Conservation (phyloP, 225 moss, liverwort and hornwort species). For the Pseudoscleropodium purum region DNA sequence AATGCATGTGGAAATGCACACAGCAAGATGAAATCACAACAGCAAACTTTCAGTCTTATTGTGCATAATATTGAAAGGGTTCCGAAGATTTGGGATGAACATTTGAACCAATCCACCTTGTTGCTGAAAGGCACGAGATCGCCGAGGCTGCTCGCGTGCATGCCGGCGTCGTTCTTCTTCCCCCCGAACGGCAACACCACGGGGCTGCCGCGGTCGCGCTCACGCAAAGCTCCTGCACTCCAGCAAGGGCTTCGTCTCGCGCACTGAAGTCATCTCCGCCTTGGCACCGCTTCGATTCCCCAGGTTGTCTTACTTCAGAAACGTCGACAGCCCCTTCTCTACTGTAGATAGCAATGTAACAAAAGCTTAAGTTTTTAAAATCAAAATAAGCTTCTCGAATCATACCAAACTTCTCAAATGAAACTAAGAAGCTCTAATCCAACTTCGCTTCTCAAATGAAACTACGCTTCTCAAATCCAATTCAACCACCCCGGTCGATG, state of each 20-base stretch:
- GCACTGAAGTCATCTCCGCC: not conserved
- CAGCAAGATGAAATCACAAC: not conserved
- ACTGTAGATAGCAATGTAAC: not conserved
- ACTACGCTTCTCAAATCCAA: not conserved
- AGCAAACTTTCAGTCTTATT: not conserved
- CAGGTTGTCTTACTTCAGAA: not conserved
- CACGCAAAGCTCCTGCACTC: conserved; percentile 38
- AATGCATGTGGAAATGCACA: not conserved
- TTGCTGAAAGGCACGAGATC: conserved; percentile 47
- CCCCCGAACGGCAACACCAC: conserved; percentile 1
- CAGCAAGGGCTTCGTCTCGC: not conserved
- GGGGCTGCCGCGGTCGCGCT: conserved; percentile 36
- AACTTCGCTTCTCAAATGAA: not conserved
- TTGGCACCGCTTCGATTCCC: not conserved
- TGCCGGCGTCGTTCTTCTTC: not conserved
- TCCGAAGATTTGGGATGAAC: not conserved
- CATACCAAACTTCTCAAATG: not conserved
- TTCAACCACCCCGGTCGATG: not conserved
- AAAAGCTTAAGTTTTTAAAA: not conserved
- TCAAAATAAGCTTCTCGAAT: not conserved
- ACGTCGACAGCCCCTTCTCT: not conserved
- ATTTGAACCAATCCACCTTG: conserved; percentile 11
- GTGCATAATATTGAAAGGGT: not conserved
- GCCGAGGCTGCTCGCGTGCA: conserved; percentile 10
- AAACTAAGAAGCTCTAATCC: too few relatives aligned